Percentiles rank a stretch among this genome's conserved stretches.
Conservation (phyloP, 495 filamentous ascomycete species). For the Glutinoglossum americanum region DNA sequence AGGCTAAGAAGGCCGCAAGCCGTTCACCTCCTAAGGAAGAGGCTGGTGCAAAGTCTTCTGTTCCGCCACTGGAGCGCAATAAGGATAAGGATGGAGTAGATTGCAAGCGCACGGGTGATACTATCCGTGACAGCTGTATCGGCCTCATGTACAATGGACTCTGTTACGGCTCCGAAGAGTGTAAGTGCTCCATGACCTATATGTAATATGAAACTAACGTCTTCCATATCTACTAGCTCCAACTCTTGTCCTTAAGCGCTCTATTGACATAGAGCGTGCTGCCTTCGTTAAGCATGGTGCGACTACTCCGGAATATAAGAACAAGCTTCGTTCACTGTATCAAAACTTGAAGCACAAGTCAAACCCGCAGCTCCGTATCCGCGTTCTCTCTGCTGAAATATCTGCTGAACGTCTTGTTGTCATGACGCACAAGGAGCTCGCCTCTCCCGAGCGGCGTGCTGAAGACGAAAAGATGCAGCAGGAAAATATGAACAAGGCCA, state of each 20-base stretch:
- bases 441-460: conserved; percentile 44
- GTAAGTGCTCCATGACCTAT: conserved; percentile 11
- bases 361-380: conserved; percentile 50
- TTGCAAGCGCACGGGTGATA: conserved; percentile 42
- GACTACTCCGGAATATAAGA: conserved; percentile 47
- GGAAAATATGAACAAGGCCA: conserved; percentile 88
- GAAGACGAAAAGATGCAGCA: conserved; percentile 49
- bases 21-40: conserved; percentile 20
- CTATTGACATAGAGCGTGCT: conserved; percentile 49
- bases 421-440: conserved; percentile 57
- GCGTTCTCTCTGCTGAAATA: conserved; percentile 56
- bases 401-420: conserved; percentile 46
- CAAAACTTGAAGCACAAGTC: conserved; percentile 84
- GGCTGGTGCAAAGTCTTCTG: conserved; percentile 29
- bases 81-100: conserved; percentile 64
- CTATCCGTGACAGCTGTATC: conserved; percentile 55
- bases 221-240: conserved; percentile 13
- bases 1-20: conserved; percentile 12
- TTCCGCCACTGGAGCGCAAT: conserved; percentile 55
- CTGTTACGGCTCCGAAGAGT: conserved; percentile 33
- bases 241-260: conserved; percentile 39
- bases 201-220: not conserved
- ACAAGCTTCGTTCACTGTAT: conserved; percentile 76
- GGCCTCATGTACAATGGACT: conserved; percentile 82
- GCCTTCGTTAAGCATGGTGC: conserved; percentile 43